Percentiles rank a stretch among this genome's conserved stretches.
Evolutionary conservation across 805 yeast genomes (phyloP).

Genomic region (Lipomyces starkeyi): DNA sequence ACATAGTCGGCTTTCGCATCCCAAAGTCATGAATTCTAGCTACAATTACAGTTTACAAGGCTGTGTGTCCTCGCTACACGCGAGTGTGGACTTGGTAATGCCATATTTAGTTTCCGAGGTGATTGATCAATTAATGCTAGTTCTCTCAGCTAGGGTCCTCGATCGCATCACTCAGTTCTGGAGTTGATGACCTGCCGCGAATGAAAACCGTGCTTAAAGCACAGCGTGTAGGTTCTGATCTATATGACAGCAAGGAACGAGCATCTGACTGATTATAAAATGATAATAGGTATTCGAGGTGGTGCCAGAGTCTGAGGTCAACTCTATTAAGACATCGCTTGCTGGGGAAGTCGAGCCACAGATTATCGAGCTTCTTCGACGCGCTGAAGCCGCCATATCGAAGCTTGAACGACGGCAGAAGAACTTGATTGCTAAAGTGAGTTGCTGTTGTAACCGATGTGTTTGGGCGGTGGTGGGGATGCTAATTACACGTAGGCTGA

Average conservation of each 20-base stretch:
- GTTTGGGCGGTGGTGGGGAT: background rate
- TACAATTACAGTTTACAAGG: conserved; percentile 36
- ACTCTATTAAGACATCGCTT: conserved; percentile 37
- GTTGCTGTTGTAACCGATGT: background rate
- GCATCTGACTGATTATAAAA: too few relatives aligned
- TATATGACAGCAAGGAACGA: background rate
- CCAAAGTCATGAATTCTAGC: conserved; percentile 26
- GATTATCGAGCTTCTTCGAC: conserved; percentile 37
- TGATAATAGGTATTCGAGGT: conserved; percentile 41
- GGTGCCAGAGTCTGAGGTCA: conserved; percentile 42
- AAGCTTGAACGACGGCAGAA: conserved; percentile 42
- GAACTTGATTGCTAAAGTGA: conserved; percentile 37
- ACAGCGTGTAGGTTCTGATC: conserved; percentile 24
- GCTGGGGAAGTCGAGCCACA: conserved; percentile 44
- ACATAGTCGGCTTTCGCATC: background rate
- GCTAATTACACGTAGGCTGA: conserved; percentile 34
- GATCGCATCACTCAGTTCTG: conserved; percentile 29
- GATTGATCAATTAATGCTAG: too few relatives aligned
- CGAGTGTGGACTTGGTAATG: conserved; percentile 31
- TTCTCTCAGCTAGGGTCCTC: conserved; percentile 26
- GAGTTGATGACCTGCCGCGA: conserved; percentile 39
- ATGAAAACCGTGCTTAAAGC: conserved; percentile 37
- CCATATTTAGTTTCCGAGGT: background rate
- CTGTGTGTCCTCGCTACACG: conserved; percentile 32
- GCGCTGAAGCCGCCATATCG: conserved; percentile 39